A percentile compares a stretch with the other conserved stretches of the same genome.
Conservation (phyloP, 768 basidiomycete genomes). For the Psilocybe cyanescens region DNA sequence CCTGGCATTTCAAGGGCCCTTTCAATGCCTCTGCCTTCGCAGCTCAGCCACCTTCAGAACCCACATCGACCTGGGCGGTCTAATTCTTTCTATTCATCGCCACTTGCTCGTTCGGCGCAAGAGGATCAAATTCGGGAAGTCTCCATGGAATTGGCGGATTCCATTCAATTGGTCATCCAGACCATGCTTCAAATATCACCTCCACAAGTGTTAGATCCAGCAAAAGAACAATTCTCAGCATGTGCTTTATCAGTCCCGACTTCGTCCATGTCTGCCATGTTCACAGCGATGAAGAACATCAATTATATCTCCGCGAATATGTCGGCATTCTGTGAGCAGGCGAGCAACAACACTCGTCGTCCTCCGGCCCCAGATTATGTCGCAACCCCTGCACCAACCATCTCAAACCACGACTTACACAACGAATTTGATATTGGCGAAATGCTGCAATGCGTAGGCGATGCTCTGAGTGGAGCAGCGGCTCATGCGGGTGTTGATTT, state of each 20-base stretch:
- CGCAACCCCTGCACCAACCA: background rate
- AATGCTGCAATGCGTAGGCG: slow-evolving; percentile 86
- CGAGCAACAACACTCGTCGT: background rate
- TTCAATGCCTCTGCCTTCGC: slow-evolving; percentile 79
- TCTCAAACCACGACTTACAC: slow-evolving; percentile 12
- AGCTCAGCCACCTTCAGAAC: slow-evolving; percentile 76
- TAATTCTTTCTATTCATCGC: slow-evolving; percentile 18
- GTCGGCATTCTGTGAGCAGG: slow-evolving; percentile 47
- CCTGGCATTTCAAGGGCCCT: slow-evolving; percentile 73
- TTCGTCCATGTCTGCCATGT: slow-evolving; percentile 84
- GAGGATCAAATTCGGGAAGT: slow-evolving; percentile 61
- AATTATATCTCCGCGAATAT: slow-evolving; percentile 94
- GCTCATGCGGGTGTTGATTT: slow-evolving; percentile 87
- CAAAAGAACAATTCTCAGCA: slow-evolving; percentile 91
- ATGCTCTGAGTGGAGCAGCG: slow-evolving; percentile 83
- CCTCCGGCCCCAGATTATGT: slow-evolving; percentile 15
- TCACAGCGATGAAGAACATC: slow-evolving; percentile 91
- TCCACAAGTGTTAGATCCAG: slow-evolving; percentile 87
- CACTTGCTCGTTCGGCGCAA: slow-evolving; percentile 23
- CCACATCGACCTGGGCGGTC: slow-evolving; percentile 49
- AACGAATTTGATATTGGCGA: slow-evolving; percentile 93
- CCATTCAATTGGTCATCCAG: slow-evolving; percentile 88
- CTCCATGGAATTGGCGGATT: slow-evolving; percentile 88
- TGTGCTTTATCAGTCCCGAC: slow-evolving; percentile 89
- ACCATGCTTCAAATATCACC: slow-evolving; percentile 91